Percentiles rank a stretch among this genome's conserved stretches.
Evolutionary conservation across 23 red algal genomes (phyloP).

Genomic region (Agarophyton chilense): DNA sequence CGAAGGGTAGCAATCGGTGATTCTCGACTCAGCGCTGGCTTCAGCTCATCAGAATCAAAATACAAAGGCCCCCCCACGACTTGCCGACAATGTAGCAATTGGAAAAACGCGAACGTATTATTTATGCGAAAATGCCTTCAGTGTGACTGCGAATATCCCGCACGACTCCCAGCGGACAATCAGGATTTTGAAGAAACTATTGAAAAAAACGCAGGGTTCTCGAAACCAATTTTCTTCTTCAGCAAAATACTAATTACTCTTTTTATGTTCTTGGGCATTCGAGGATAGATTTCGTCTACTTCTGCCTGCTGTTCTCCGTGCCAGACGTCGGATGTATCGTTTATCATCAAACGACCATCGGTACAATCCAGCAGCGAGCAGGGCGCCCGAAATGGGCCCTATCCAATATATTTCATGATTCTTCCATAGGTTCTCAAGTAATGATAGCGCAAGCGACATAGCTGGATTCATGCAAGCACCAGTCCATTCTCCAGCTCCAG

Average conservation of each 20-base stretch:
- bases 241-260: background rate
- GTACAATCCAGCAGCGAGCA: conserved; percentile 17
- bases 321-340: background rate
- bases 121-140: too few species aligned
- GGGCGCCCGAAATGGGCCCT: conserved; percentile 40
- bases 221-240: background rate
- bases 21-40: too few species aligned
- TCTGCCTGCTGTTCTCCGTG: background rate
- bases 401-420: conserved; percentile 52
- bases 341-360: conserved; percentile 12
- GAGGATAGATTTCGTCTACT: background rate
- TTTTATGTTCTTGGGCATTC: background rate
- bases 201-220: too few species aligned
- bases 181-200: too few species aligned
- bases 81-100: too few species aligned
- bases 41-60: too few species aligned
- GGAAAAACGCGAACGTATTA: too few species aligned
- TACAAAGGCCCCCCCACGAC: too few species aligned
- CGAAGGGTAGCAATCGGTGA: too few species aligned
- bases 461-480: conserved; percentile 72
- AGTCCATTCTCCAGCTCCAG: conserved; percentile 36
- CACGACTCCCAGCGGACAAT: too few species aligned
- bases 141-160: too few species aligned
- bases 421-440: conserved; percentile 44
- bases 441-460: conserved; percentile 37